A percentile compares a stretch with the other conserved stretches of the same genome.
Evolutionary conservation across 164 flowering plant species (phyloP).

Genomic region (Piper longum): DNA sequence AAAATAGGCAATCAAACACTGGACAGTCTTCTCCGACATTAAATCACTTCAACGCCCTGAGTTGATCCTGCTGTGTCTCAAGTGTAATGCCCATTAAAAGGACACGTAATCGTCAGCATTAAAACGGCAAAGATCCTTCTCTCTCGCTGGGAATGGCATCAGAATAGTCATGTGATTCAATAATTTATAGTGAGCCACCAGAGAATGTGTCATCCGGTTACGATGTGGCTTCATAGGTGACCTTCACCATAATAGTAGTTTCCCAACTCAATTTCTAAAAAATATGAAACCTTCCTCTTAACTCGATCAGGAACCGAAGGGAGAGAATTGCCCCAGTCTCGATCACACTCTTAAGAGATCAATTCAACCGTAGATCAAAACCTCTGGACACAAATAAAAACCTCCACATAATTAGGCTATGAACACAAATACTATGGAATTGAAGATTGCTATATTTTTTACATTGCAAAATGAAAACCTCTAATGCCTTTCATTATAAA

Average conservation of each 20-base stretch:
- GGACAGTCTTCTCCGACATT: conserved; percentile 51
- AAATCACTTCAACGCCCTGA: conserved; percentile 36
- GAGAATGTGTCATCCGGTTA: conserved; percentile 51
- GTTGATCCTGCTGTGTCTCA: conserved; percentile 41
- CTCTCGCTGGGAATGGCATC: conserved; percentile 40
- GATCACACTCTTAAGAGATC: conserved; percentile 4
- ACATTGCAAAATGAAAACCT: too few species aligned
- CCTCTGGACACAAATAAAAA: too few species aligned
- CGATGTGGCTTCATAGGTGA: conserved; percentile 56
- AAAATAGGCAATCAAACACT: conserved; percentile 48
- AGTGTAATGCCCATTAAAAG: conserved; percentile 40
- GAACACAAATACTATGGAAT: too few species aligned
- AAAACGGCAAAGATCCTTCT: conserved; percentile 40
- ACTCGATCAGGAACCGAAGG: conserved; percentile 36
- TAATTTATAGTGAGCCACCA: conserved; percentile 39
- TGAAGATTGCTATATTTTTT: too few species aligned
- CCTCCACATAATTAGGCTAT: too few species aligned
- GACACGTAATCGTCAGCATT: conserved; percentile 48
- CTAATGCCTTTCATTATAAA: too few species aligned
- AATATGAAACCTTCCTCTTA: conserved; percentile 36
- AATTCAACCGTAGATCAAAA: too few species aligned
- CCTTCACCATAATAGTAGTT: conserved; percentile 56
- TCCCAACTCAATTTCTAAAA: conserved; percentile 51
- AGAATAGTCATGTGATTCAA: conserved; percentile 40
- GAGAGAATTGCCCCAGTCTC: conserved; percentile 34